Base-by-base conservation (phyloP, 768 basidiomycete species). In the Hygrocybe coccinea region DNA sequence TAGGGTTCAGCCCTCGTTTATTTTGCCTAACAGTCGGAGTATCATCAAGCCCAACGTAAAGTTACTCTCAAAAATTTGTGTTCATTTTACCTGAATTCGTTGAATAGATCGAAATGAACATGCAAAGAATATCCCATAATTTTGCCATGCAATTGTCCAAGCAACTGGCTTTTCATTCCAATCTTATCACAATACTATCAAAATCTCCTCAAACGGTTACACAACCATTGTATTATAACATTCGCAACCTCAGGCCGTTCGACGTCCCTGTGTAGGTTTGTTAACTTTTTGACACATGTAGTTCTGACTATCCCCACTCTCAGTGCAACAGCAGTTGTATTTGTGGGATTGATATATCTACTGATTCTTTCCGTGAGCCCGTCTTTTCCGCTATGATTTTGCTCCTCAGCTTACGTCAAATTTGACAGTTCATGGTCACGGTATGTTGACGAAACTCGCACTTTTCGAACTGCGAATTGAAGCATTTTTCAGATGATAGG, bases 221-320 rank as follows among this genome's bases (percentile, higher is more conserved):
- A 2, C 55, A 71, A 9, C 83, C 86, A 1, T 63, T 84, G 5
- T 69, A 64, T 34, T 86, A 78, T 59, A 75, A 66, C 1, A 46
- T 82, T 8, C 44, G 70, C 51, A 85, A 86, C 56, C 56, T 82
- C 1, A 67, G 74, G 15, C 83, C 86, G 0, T 87, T 86, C 55
- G 76, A 85, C 58, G 64, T 77, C 11, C 79, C 83, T 21, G 77
- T 81, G 82, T 85, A 69, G 14, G 80, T 69, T 5, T 11, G 33
- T 10, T 15, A 38, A 5, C 44, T 33, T 44, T 29, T 39, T 5
- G 8, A 39, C 25, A 33, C 36, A n/a, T 50, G 19, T 35, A 10
- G 14, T 15, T n/a, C 10, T 41, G 29, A 19, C 48, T 8, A 11
- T 29, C 21, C 2, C 15, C 12, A 35, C 36, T 25, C 47, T 19